Evolutionary conservation across 208 protist genomes (phyloP).

Genomic region (Leishmania guyanensis): DNA sequence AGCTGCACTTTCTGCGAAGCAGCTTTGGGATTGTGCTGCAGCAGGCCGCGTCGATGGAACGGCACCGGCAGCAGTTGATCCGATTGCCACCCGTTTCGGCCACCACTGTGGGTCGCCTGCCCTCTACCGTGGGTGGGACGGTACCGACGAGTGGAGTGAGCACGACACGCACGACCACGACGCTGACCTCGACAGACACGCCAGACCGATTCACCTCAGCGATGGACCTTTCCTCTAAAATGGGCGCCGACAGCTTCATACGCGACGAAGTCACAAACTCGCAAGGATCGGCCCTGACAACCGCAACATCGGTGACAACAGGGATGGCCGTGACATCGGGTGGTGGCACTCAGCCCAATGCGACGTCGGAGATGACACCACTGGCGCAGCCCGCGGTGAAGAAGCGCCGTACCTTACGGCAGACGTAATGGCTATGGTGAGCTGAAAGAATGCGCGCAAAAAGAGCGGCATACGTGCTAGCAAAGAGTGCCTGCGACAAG

Average conservation of each 20-base stretch:
- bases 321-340: slow-evolving; percentile 16
- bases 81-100: slow-evolving; percentile 24
- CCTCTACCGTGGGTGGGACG: slow-evolving; percentile 8
- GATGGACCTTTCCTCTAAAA: slow-evolving; percentile 2
- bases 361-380: slow-evolving; percentile 17
- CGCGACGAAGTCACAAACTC: slow-evolving; percentile 24
- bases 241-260: slow-evolving; percentile 15
- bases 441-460: background rate
- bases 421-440: slow-evolving; percentile 38
- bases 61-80: slow-evolving; percentile 35
- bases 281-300: slow-evolving; percentile 23
- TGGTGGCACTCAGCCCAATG: slow-evolving; percentile 16
- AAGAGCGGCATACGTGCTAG: background rate
- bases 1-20: slow-evolving; percentile 76
- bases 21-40: slow-evolving; percentile 78
- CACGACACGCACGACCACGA: slow-evolving; percentile 31
- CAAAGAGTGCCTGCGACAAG: background rate
- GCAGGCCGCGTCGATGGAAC: slow-evolving; percentile 74
- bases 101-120: slow-evolving; percentile 6
- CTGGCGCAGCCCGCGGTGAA: slow-evolving; percentile 61
- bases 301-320: slow-evolving; percentile 28
- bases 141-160: slow-evolving; percentile 4
- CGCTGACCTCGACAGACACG: background rate
- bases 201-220: background rate
- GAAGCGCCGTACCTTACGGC: slow-evolving; percentile 81